These are phyloP conservation scores for Aspergillus aculeatinus DNA, from an alignment of 2,329 filamentous ascomycete genomes.

Conservation along the genomic window DNA sequence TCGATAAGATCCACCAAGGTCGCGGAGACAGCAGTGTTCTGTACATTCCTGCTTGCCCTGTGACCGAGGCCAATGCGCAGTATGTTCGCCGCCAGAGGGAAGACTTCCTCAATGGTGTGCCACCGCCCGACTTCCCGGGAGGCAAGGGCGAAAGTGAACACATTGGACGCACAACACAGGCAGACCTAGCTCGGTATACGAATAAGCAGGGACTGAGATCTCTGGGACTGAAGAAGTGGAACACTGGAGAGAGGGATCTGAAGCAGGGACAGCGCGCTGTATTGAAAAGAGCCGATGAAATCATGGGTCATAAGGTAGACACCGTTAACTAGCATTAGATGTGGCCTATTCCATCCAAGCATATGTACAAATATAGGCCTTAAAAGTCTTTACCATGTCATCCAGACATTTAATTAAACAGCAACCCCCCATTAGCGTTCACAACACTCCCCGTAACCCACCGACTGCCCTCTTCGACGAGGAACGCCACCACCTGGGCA, in stretches of 20 bases:
- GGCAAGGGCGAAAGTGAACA: not conserved
- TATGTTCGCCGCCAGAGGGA: not conserved
- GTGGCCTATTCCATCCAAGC: no score
- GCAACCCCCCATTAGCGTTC: constrained; percentile 21
- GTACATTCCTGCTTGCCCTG: not conserved
- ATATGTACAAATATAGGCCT: not conserved
- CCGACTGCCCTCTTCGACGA: constrained; percentile 18
- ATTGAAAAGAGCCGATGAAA: not conserved
- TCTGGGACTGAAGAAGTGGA: not conserved
- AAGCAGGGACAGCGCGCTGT: not conserved
- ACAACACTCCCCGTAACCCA: constrained; percentile 26
- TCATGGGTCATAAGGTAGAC: not conserved
- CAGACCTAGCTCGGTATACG: not conserved
- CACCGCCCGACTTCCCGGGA: not conserved
- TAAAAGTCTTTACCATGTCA: not conserved
- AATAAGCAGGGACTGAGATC: not conserved
- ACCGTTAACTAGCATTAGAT: no score
- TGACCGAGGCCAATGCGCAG: not conserved
- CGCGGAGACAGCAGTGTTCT: not conserved
- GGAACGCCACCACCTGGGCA: constrained; percentile 21
- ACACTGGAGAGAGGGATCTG: not conserved
- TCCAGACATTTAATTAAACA: constrained; percentile 11
- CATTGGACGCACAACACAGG: not conserved
- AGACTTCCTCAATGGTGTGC: not conserved
- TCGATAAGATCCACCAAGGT: not conserved